phyloP scores from a whole-genome alignment of 2,329 filamentous ascomycete species.

The Colletotrichum plurivorum region DNA sequence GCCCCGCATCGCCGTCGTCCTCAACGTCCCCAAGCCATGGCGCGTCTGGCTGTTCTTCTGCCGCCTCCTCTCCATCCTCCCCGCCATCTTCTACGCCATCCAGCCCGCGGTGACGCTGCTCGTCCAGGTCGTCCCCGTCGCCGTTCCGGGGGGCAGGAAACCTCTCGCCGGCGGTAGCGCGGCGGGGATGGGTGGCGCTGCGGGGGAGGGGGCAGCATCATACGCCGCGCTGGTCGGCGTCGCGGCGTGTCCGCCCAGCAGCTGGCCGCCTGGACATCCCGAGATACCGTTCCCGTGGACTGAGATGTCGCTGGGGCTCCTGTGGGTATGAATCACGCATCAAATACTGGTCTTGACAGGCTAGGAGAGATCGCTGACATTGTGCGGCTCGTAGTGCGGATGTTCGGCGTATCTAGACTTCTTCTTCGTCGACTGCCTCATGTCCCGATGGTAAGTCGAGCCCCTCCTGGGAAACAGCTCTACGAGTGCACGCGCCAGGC shows the following conservation, averaged over 20 bases:
- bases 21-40: constrained; percentile 81
- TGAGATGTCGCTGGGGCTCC: constrained; percentile 79
- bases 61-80: constrained; percentile 79
- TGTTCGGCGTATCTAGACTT: constrained; percentile 85
- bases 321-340: constrained; percentile 71
- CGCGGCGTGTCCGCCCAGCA: constrained; percentile 46
- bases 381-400: constrained; percentile 68
- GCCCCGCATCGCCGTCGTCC: constrained; percentile 82
- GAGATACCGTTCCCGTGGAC: constrained; percentile 63
- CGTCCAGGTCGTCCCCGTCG: constrained; percentile 68
- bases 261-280: constrained; percentile 32
- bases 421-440: constrained; percentile 87
- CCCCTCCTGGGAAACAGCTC: constrained; percentile 43
- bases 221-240: constrained; percentile 45
- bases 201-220: constrained; percentile 56
- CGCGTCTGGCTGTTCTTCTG: constrained; percentile 80
- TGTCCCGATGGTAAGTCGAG: constrained; percentile 79
- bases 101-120: constrained; percentile 78
- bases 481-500: too few species aligned
- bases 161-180: not conserved
- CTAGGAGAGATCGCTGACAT: not conserved
- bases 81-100: constrained; percentile 80
- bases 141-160: constrained; percentile 43
- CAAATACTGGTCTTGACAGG: too few species aligned
- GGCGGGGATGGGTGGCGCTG: constrained; percentile 43